A percentile compares a stretch with the other conserved stretches of the same genome.
Conservation (phyloP, 371 early-diverging fungal genomes). For the Parasitella parasitica region DNA sequence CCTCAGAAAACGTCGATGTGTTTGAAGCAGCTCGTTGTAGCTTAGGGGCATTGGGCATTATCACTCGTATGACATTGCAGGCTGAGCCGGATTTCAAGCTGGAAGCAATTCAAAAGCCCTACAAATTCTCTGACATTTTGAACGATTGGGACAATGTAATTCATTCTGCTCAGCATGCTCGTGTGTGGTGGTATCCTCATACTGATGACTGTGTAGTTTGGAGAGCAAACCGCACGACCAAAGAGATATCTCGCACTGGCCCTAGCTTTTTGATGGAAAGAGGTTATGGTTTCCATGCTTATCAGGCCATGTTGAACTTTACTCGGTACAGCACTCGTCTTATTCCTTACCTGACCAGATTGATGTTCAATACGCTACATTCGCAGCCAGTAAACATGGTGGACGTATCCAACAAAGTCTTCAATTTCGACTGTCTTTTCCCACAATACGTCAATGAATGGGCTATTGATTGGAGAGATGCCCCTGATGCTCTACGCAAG, state of each 20-base stretch:
- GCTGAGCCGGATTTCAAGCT: conserved; percentile 70
- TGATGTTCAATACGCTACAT: conserved; percentile 55
- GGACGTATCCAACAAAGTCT: conserved; percentile 71
- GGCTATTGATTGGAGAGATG: conserved; percentile 74
- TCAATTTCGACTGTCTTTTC: conserved; percentile 85
- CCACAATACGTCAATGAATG: conserved; percentile 86
- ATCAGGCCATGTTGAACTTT: conserved; percentile 67
- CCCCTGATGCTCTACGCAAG: conserved; percentile 63
- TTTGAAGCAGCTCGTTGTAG: conserved; percentile 76
- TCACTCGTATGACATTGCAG: conserved; percentile 71
- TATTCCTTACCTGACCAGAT: conserved; percentile 59
- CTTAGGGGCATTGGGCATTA: conserved; percentile 76
- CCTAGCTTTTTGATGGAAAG: conserved; percentile 53
- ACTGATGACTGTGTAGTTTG: conserved; percentile 77
- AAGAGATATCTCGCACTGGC: conserved; percentile 28
- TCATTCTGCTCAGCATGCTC: conserved; percentile 74
- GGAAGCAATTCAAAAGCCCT: conserved; percentile 69
- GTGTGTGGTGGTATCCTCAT: conserved; percentile 88
- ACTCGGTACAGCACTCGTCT: conserved; percentile 58
- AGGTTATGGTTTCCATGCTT: conserved; percentile 60
- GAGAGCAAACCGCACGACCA: conserved; percentile 69
- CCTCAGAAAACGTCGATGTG: conserved; percentile 44
- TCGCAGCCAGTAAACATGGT: conserved; percentile 51
- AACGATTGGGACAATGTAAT: conserved; percentile 57
- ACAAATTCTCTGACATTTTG: conserved; percentile 57